These are phyloP conservation scores for Madurella fahalii DNA, from an alignment of 2,329 filamentous ascomycete species.

Conservation along the genomic window DNA sequence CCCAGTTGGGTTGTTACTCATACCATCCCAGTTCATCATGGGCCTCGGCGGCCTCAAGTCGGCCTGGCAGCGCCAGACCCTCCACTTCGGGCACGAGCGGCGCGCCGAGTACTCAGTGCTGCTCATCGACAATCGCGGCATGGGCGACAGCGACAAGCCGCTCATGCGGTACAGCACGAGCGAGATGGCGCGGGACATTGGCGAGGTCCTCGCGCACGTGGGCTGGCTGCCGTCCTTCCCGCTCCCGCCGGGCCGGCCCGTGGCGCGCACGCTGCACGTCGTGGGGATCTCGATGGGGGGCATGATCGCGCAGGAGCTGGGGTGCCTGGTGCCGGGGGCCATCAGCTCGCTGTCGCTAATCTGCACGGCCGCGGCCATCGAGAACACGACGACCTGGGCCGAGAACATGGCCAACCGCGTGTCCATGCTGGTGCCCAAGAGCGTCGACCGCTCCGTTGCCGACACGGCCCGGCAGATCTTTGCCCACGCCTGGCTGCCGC, in stretches of 20 bases:
- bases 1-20: not conserved
- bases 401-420: conserved; percentile 60
- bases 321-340: conserved; percentile 47
- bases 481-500: conserved; percentile 55
- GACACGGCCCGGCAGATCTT: conserved; percentile 66
- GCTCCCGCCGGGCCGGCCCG: conserved; percentile 9
- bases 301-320: conserved; percentile 87
- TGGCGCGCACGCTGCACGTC: conserved; percentile 54
- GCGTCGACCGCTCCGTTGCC: conserved; percentile 61
- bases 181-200: conserved; percentile 75
- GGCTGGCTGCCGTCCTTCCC: conserved; percentile 52
- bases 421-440: conserved; percentile 63
- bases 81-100: conserved; percentile 72
- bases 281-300: conserved; percentile 81
- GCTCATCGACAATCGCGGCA: conserved; percentile 78
- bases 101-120: conserved; percentile 67
- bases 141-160: conserved; percentile 76
- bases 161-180: conserved; percentile 72
- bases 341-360: conserved; percentile 56
- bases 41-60: conserved; percentile 66
- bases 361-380: conserved; percentile 57
- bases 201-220: conserved; percentile 66
- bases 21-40: conserved; percentile 63
- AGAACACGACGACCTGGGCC: conserved; percentile 57
- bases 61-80: conserved; percentile 79